A percentile compares a stretch with the other conserved stretches of the same genome.
Evolutionary conservation across 2,329 filamentous ascomycete species (phyloP).

Genomic region (Dactylellina drechsleri): DNA sequence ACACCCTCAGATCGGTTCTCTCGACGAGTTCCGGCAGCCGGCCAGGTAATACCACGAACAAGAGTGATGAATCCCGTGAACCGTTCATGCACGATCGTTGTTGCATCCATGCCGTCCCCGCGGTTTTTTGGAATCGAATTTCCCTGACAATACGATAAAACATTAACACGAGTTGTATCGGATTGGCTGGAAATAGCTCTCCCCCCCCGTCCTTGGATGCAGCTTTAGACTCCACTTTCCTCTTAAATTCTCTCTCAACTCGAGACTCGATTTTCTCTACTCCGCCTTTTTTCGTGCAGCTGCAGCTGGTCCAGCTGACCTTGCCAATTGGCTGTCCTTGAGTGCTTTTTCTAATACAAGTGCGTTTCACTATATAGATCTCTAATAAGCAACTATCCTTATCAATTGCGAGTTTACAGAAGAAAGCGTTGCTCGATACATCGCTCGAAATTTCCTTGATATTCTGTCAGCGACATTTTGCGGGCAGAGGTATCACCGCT

Average conservation of each 20-base stretch:
- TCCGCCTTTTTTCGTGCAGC: constrained; percentile 13
- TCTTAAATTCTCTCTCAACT: neutral
- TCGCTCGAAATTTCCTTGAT: constrained; percentile 44
- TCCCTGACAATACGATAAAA: constrained; percentile 32
- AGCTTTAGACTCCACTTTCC: constrained; percentile 6
- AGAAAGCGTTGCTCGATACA: constrained; percentile 32
- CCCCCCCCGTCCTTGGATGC: constrained; percentile 10
- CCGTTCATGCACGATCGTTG: constrained; percentile 6
- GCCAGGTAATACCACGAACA: constrained; percentile 31
- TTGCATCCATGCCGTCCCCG: neutral
- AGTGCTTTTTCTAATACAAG: constrained; percentile 1
- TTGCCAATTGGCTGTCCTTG: neutral
- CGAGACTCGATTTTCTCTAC: neutral
- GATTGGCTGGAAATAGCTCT: neutral
- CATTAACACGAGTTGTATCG: neutral
- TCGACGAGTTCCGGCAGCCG: constrained; percentile 23
- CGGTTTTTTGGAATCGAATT: constrained; percentile 23
- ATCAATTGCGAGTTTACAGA: constrained; percentile 42
- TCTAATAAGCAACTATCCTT: constrained; percentile 38
- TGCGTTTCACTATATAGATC: constrained; percentile 23
- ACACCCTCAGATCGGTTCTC: constrained; percentile 38
- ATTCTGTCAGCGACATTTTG: constrained; percentile 44
- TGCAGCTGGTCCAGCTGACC: constrained; percentile 45
- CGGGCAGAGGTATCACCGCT: constrained; percentile 39
- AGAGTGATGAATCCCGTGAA: too few relatives aligned